Base-by-base conservation (phyloP, 1,284 basidiomycete species). In the Malassezia vespertilionis region DNA sequence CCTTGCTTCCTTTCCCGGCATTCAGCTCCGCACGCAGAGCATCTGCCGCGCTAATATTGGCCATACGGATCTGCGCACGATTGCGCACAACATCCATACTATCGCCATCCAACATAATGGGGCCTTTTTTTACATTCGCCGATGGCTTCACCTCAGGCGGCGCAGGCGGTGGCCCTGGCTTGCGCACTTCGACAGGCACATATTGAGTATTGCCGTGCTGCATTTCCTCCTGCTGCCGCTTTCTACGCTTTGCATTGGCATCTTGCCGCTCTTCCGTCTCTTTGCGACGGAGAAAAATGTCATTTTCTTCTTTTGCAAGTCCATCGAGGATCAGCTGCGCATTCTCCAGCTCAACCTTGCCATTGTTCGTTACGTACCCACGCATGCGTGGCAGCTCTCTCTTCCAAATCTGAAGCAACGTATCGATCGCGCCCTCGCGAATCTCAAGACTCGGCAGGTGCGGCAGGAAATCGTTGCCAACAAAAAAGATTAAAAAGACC, bases 401-500 rank as follows among this genome's bases (percentile, higher is more conserved):
- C 74, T 86, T 88, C 93, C 93, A 99, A 49, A 97, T 95, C 72
- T 79, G 83, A 65, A 99, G 75, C 52, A 99, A 76, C 42, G 84
- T 89, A 76, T 97, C 93, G 75, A 99, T 95, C 23, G 91, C 93
- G 47, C 91, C 93, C 75, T 99, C 93, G 63, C 93, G 81, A 70
- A 99, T 97, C 77, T 99, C 93, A 75, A 99, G 80, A 51, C 84
- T 87, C 18, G 93, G 93, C 53, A 99, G 76, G 75, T 99, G 93
- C 14, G 93, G 93, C 67, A 99, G 77, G 77, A 99, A 99, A 75
- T 99, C 93, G 76, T 99, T 99, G 62, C 93, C 93, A 67, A 99
- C 91, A 73, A 99, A 96, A 80, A 99, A 96, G 66, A 96, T 96
- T 65, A 99, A 78, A 70, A 99, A 82, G 63, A 99, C 87, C 91